phyloP scores from a whole-genome alignment of 2,329 filamentous ascomycete species.

The Aphanocladium album region DNA sequence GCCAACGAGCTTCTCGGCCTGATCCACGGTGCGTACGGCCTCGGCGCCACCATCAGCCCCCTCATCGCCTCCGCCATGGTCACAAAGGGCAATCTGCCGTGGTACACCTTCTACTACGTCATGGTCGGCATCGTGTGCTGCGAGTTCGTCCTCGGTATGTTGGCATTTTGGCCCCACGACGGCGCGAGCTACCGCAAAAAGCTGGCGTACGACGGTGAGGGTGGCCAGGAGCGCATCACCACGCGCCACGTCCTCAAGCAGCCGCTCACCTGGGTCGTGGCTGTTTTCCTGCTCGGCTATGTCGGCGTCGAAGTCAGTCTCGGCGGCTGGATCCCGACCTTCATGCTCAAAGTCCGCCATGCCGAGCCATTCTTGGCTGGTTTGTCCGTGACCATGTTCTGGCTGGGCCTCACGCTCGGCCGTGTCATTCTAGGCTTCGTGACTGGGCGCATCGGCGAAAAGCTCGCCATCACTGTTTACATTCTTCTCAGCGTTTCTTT shows the following conservation, averaged over 20 bases:
- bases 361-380: slow-evolving; percentile 67
- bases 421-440: slow-evolving; percentile 70
- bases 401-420: slow-evolving; percentile 75
- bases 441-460: slow-evolving; percentile 69
- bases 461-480: slow-evolving; percentile 58
- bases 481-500: slow-evolving; percentile 58
- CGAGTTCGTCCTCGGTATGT: slow-evolving; percentile 47
- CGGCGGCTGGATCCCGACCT: slow-evolving; percentile 75
- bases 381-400: slow-evolving; percentile 74
- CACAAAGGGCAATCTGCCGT: slow-evolving; percentile 53
- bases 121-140: slow-evolving; percentile 57
- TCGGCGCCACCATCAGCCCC: slow-evolving; percentile 65
- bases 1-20: slow-evolving; percentile 70
- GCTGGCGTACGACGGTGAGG: slow-evolving; percentile 20
- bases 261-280: slow-evolving; percentile 64
- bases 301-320: slow-evolving; percentile 73
- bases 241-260: slow-evolving; percentile 40
- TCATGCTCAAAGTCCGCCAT: slow-evolving; percentile 75
- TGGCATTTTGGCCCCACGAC: slow-evolving; percentile 60
- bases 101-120: slow-evolving; percentile 73
- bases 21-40: slow-evolving; percentile 66
- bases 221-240: slow-evolving; percentile 38
- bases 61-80: slow-evolving; percentile 70
- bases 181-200: slow-evolving; percentile 49
- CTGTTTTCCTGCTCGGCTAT: slow-evolving; percentile 72